Percentiles rank a stretch among this genome's conserved stretches.
phyloP scores from a whole-genome alignment of 2,329 filamentous ascomycete species.

The Myrmaecium sp. region DNA sequence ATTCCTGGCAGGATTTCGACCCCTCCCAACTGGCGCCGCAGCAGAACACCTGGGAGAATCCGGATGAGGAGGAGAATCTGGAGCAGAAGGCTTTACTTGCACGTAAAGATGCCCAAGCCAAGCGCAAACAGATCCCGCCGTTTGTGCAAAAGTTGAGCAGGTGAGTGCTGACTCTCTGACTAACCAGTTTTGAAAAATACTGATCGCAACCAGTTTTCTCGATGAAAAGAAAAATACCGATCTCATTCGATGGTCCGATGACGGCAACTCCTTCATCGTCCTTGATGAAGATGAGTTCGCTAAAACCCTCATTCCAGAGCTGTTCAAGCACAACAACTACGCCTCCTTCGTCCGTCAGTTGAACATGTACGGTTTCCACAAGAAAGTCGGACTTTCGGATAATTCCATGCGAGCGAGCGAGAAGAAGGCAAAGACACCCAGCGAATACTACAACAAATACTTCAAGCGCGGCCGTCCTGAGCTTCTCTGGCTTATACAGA shows the following conservation, averaged over 20 bases:
- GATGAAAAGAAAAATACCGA: constrained; percentile 88
- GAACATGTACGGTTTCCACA: constrained; percentile 40
- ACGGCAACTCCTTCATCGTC: constrained; percentile 91
- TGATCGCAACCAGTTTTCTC: constrained; percentile 50
- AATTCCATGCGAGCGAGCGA: constrained; percentile 97
- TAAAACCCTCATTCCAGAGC: constrained; percentile 53
- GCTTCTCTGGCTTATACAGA: constrained; percentile 88
- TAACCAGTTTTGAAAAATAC: constrained; percentile 5
- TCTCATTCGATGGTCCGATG: constrained; percentile 90
- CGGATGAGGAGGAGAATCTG: constrained; percentile 58
- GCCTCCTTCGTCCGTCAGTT: constrained; percentile 60
- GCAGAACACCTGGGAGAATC: constrained; percentile 39
- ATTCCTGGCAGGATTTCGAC: constrained; percentile 24
- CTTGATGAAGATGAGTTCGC: constrained; percentile 86
- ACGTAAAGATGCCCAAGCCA: constrained; percentile 74
- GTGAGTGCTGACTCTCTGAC: constrained; percentile 32
- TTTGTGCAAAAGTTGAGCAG: constrained; percentile 98
- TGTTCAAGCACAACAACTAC: constrained; percentile 69
- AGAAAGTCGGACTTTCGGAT: constrained; percentile 58
- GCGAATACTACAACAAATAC: constrained; percentile 94
- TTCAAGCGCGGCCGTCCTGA: constrained; percentile 89
- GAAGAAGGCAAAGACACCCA: constrained; percentile 92
- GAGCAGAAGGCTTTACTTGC: constrained; percentile 66
- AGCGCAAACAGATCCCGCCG: constrained; percentile 88
- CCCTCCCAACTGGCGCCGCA: constrained; percentile 21